Evolutionary conservation across 345 rosid species (phyloP).

Genomic region (Eutrema heterophyllum): DNA sequence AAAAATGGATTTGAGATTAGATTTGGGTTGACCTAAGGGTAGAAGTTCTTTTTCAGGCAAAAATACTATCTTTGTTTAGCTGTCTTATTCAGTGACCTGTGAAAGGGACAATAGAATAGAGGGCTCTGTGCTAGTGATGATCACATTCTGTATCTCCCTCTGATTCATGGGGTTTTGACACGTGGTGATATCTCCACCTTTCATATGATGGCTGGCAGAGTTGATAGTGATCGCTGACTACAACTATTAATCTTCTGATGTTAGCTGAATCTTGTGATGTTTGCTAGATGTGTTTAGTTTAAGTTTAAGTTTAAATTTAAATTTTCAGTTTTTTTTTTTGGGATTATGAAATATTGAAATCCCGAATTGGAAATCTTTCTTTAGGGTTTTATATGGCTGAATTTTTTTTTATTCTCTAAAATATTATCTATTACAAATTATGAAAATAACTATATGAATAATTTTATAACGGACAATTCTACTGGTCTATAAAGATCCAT

Average conservation of each 20-base stretch:
- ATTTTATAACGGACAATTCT: too few relatives aligned
- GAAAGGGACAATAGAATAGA: constrained; percentile 31
- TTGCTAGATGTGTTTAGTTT: neutral
- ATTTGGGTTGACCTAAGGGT: constrained; percentile 20
- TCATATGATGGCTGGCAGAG: neutral
- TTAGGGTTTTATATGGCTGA: neutral
- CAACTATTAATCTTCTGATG: neutral
- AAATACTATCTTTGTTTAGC: constrained; percentile 10
- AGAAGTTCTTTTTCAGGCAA: constrained; percentile 10
- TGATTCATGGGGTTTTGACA: constrained; percentile 25
- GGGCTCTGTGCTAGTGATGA: constrained; percentile 27
- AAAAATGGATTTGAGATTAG: neutral
- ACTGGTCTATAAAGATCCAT: too few relatives aligned
- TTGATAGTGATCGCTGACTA: constrained; percentile 23
- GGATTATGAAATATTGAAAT: neutral
- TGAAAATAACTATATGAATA: too few relatives aligned
- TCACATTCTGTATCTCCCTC: constrained; percentile 23
- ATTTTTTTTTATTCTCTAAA: too few relatives aligned
- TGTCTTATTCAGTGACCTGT: constrained; percentile 30
- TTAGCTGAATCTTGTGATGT: too few relatives aligned
- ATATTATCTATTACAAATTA: too few relatives aligned
- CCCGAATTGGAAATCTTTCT: neutral
- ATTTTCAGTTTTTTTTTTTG: neutral
- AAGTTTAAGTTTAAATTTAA: neutral
- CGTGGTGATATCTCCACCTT: constrained; percentile 14